A percentile compares a stretch with the other conserved stretches of the same genome.
Evolutionary conservation across 768 basidiomycete species (phyloP).

Genomic region (Mrakia blollopis): DNA sequence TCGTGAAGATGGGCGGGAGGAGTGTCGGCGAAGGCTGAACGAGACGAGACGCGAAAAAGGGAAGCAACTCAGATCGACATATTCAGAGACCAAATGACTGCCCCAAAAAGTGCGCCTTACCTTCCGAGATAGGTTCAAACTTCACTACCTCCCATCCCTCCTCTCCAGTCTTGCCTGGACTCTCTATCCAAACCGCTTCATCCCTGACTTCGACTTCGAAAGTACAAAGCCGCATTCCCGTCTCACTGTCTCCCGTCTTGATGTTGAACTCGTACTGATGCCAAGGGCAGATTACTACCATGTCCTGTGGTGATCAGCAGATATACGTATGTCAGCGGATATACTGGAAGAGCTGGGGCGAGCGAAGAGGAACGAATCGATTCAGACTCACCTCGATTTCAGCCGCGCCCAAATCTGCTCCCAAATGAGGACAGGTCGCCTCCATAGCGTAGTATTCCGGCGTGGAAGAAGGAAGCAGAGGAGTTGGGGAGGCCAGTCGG

Average conservation of each 20-base stretch:
- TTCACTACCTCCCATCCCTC: constrained; percentile 59
- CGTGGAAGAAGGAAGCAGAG: neutral
- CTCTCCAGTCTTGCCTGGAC: constrained; percentile 52
- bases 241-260: constrained; percentile 57
- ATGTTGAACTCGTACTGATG: constrained; percentile 64
- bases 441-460: constrained; percentile 70
- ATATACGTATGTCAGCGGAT: neutral
- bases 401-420: constrained; percentile 60
- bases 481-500: constrained; percentile 49
- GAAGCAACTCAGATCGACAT: no score
- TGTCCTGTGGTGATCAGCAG: constrained; percentile 36
- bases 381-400: constrained; percentile 8
- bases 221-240: constrained; percentile 64
- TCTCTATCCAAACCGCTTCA: constrained; percentile 55
- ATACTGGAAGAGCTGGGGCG: neutral
- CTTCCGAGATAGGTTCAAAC: constrained; percentile 67
- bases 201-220: constrained; percentile 55
- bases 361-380: neutral
- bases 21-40: neutral
- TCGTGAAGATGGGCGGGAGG: neutral
- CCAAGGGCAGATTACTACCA: constrained; percentile 68
- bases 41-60: neutral
- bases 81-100: neutral
- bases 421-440: constrained; percentile 71
- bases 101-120: constrained; percentile 42